A percentile compares a stretch with the other conserved stretches of the same genome.
These are phyloP conservation scores for Globisporangium paddicum DNA, from an alignment of 352 stramenopile genomes.

Conservation along the genomic window DNA sequence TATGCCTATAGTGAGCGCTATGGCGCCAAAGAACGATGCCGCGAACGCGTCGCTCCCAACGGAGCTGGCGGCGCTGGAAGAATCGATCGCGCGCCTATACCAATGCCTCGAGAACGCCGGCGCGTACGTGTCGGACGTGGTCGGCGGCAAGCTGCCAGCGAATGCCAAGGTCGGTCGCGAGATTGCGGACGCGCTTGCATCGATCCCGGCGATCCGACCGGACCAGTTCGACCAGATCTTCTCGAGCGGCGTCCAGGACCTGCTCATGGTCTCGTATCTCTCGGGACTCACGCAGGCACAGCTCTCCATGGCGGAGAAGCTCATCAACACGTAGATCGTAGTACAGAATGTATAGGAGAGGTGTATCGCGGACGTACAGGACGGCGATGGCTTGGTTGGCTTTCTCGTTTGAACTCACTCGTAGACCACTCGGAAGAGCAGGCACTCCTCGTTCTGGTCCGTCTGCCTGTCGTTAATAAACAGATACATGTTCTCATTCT, in stretches of 20 bases:
- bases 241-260: slow-evolving; percentile 95
- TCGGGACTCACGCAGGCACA: slow-evolving; percentile 97
- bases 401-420: slow-evolving; percentile 15
- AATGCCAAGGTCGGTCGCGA: slow-evolving; percentile 90
- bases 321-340: slow-evolving; percentile 87
- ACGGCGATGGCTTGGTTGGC: neutral
- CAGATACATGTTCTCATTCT: slow-evolving; percentile 75
- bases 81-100: slow-evolving; percentile 88
- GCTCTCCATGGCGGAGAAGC: slow-evolving; percentile 96
- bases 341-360: neutral
- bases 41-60: slow-evolving; percentile 49
- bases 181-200: slow-evolving; percentile 92
- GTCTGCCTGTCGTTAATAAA: slow-evolving; percentile 91
- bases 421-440: slow-evolving; percentile 86
- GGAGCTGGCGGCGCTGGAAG: slow-evolving; percentile 66
- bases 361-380: neutral
- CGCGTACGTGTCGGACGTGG: slow-evolving; percentile 90
- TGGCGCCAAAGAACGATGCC: slow-evolving; percentile 48
- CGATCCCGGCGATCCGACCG: slow-evolving; percentile 90
- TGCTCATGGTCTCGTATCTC: slow-evolving; percentile 98
- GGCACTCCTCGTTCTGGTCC: slow-evolving; percentile 92
- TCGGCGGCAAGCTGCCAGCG: slow-evolving; percentile 68
- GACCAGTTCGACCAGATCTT: slow-evolving; percentile 97
- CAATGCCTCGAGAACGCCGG: slow-evolving; percentile 87
- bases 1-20: slow-evolving; percentile 53